Percentiles rank a stretch among this genome's conserved stretches.
These are phyloP conservation scores for Magnusiomyces fungicola DNA, from an alignment of 1,139 yeast species.

Conservation along the genomic window DNA sequence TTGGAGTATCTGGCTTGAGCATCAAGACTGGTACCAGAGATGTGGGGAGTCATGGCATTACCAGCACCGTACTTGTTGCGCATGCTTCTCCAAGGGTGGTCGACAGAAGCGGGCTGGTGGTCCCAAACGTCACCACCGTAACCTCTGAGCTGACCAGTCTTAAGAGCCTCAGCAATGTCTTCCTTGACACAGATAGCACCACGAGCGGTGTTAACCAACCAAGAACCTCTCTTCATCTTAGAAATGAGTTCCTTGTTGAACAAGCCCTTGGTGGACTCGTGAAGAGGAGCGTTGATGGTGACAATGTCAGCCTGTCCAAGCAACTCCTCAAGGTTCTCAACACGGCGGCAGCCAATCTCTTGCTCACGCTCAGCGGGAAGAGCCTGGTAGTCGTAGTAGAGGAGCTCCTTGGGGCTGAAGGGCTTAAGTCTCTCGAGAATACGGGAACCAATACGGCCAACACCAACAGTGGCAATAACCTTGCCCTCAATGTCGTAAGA, in stretches of 20 bases:
- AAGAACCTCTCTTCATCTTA: slow-evolving; percentile 70
- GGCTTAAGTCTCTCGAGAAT: slow-evolving; percentile 67
- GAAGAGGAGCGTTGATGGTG: slow-evolving; percentile 72
- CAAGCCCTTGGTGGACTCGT: slow-evolving; percentile 59
- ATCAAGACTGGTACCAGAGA: slow-evolving; percentile 72
- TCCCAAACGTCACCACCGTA: slow-evolving; percentile 85
- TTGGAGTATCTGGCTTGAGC: slow-evolving; percentile 69
- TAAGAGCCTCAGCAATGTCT: slow-evolving; percentile 68
- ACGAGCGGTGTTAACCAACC: slow-evolving; percentile 77
- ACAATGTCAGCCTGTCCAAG: slow-evolving; percentile 65
- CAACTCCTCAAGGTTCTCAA: slow-evolving; percentile 58
- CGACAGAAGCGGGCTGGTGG: slow-evolving; percentile 71
- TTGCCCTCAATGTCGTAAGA: slow-evolving; percentile 72
- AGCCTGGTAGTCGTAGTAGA: slow-evolving; percentile 70
- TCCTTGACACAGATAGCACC: slow-evolving; percentile 71
- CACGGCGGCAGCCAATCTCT: slow-evolving; percentile 54
- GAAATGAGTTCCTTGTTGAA: slow-evolving; percentile 60
- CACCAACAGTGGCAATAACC: slow-evolving; percentile 71
- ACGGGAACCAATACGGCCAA: slow-evolving; percentile 76
- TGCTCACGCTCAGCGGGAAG: slow-evolving; percentile 51
- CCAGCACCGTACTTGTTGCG: slow-evolving; percentile 61
- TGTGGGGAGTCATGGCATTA: slow-evolving; percentile 82
- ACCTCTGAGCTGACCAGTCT: slow-evolving; percentile 62
- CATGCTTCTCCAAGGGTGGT: slow-evolving; percentile 74
- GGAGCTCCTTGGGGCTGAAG: slow-evolving; percentile 65